Percentiles rank a stretch among this genome's conserved stretches.
Evolutionary conservation across 495 filamentous ascomycete species (phyloP).

Genomic region (Neurospora sp.): DNA sequence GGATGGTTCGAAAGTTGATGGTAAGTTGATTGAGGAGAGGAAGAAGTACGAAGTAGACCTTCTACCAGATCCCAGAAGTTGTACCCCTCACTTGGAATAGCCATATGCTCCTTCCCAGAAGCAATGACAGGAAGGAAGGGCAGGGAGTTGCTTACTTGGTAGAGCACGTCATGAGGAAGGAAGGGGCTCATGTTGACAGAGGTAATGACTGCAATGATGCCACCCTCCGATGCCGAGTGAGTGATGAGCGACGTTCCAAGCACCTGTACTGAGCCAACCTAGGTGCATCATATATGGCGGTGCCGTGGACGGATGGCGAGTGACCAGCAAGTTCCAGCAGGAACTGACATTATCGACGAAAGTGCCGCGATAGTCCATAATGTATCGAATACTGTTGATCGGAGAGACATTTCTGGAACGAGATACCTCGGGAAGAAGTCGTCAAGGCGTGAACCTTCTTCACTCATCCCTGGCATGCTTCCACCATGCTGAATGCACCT

Average conservation of each 20-base stretch:
- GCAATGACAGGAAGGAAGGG: not conserved
- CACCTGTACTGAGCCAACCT: no score
- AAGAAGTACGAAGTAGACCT: not conserved
- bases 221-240: not conserved
- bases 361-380: not conserved
- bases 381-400: not conserved
- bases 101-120: not conserved
- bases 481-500: no score
- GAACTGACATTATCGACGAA: not conserved
- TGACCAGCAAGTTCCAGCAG: no score
- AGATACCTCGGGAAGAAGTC: not conserved
- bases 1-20: not conserved
- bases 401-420: not conserved
- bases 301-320: no score
- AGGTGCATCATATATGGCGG: no score
- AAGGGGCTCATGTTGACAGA: not conserved
- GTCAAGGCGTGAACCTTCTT: not conserved
- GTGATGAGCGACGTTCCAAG: no score
- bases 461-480: not conserved
- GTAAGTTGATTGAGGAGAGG: no score
- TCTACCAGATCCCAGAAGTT: not conserved
- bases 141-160: not conserved
- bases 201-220: not conserved
- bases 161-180: not conserved
- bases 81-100: not conserved